Evolutionary conservation across 306 rosid species (phyloP), one percentile per base, ranked within the genome.

Genomic region (Pachyrhizus erosus): DNA sequence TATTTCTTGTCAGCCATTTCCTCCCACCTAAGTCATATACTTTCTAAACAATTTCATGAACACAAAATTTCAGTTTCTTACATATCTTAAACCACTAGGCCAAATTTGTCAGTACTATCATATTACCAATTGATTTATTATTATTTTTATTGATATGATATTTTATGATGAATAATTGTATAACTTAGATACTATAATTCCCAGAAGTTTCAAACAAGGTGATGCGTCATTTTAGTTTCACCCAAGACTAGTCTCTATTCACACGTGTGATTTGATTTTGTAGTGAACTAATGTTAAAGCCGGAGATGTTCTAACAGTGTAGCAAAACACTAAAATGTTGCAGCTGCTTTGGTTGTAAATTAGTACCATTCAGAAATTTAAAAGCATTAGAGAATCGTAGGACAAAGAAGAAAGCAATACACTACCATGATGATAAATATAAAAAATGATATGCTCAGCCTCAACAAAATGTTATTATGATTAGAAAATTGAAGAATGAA

Each of bases 1-100:
- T 57, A 5, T 61, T 86, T 61, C 55, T 46, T 46, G 69, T 57
- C 64, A 31, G 58, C 3, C 26, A 81, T 43, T 58, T 13, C 10
- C 20, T 1, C 34, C 45, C 1, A n/a, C 21, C 40, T 23, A 24
- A 71, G 7, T 37, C 46, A 7, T 17, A 34, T 40, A n/a, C 31
- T 66, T 34, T n/a, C 48, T 40, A 12, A 42, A 12, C 29, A 40
- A 69, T 1, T 40, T 69, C 54, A 29, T 11, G 77, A 64, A 29
- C 49, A 31, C 61, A 31, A 27, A 33, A 64, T 31, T 64, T 46
- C 24, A 20, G 60, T 33, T 43, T 17, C 17, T 13, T 60, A n/a
- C 72, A 39, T n/a, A 9, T 17, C 70, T 15, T 31, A 9, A 33
- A 33, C 46, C 46, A 34, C 24, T 65, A 34, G 12, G 21, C 69